These are phyloP conservation scores for Kwoniella sp. DNA, from an alignment of 768 basidiomycete species.

Conservation along the genomic window DNA sequence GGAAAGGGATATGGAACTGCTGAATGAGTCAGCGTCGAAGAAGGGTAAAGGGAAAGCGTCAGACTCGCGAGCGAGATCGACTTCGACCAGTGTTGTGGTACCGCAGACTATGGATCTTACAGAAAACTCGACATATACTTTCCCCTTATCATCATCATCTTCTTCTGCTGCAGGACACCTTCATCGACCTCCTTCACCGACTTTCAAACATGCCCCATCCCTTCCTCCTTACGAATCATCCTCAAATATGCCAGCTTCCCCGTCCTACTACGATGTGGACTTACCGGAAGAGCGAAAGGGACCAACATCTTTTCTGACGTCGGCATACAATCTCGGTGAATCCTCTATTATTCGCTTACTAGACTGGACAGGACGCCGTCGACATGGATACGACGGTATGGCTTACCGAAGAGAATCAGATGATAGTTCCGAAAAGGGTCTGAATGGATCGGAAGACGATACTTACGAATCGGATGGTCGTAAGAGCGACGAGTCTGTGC, in stretches of 20 bases:
- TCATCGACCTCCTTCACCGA: neutral
- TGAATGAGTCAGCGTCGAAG: constrained; percentile 4
- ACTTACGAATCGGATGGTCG: constrained; percentile 11
- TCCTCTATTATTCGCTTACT: constrained; percentile 26
- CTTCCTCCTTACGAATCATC: neutral
- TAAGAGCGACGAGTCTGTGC: constrained; percentile 11
- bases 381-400: neutral
- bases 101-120: constrained; percentile 18
- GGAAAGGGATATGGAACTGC: neutral
- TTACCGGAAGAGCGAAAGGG: neutral
- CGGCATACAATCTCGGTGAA: constrained; percentile 40
- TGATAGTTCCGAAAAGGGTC: constrained; percentile 28
- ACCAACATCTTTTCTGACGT: constrained; percentile 18
- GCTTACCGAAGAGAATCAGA: constrained; percentile 19
- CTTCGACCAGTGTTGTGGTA: constrained; percentile 43
- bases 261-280: neutral
- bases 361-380: constrained; percentile 15
- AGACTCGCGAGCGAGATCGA: constrained; percentile 41
- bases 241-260: neutral
- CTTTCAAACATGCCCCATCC: neutral
- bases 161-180: neutral
- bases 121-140: constrained; percentile 19
- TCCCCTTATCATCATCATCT: constrained; percentile 8
- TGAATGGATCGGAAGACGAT: constrained; percentile 32
- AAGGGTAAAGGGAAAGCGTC: constrained; percentile 17